Base-by-base conservation (phyloP, 176 grass and related monocot genomes). In the Ensete ventricosum region DNA sequence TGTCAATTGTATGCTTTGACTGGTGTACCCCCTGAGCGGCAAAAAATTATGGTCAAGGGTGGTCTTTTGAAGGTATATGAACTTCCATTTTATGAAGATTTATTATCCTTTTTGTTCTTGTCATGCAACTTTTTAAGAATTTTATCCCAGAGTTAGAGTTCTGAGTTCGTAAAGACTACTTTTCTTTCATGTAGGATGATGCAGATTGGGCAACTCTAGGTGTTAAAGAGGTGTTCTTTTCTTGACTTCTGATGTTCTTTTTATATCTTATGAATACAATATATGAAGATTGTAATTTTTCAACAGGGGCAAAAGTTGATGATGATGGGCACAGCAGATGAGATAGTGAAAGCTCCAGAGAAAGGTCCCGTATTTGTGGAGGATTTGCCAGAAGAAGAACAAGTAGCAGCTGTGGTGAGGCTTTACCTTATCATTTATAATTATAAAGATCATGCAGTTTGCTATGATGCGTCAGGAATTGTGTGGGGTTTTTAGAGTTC, bases 251-350 rank as follows among this genome's bases (percentile, higher is more conserved):
- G 9, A 80, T 71, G 29, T 16, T 19, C 64, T 78, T 79, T 81
- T 85, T 64, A 71, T 76, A 69, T 53, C 72, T 54, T 55, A 11
- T 78, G 65, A 67, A 52, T 29, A 43, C 72, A 79, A 27, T 50
- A 52, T 52, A 50, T 9, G 19, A 66, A 27, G 66, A 69, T 63
- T 76, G 25, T 14, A 83, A 78, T 82, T 77, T 76, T 81, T 85
- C 20, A 52, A 52, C 62, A 99, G 96, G 96, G 96, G 87, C 96
- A 99, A 95, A 99, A 99, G 62, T 79, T 99, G 86, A 99, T 99
- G 96, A 95, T 99, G 96, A 99, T 99, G 86, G 96, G 96, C 51
- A 99, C 96, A 51, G 91, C 91, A 73, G 96, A 99, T 83, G 96
- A 99, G 83, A 99, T 99, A 75, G 88, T 99, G 81, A 99, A 89